Base-by-base conservation (phyloP, 345 rosid genomes). In the Melaleuca alternifolia region DNA sequence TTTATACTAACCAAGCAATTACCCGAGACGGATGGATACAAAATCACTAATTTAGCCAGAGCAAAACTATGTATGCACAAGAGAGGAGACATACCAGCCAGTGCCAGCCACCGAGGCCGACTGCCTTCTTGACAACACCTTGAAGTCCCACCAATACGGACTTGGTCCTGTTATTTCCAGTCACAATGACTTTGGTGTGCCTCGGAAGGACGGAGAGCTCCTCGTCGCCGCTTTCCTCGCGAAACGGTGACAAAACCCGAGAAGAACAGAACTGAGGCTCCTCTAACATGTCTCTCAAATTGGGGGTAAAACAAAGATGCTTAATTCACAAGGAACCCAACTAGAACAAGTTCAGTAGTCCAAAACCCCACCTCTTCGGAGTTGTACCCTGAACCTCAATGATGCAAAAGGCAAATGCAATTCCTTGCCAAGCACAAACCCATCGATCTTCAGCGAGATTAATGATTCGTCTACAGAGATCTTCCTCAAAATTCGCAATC, bases 31-130 rank as follows among this genome's bases (percentile, higher is more conserved):
- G 44, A 62, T 71, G 24, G 79, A 71, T 71, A 71, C 79, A 71
- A 10, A 71, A 71, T 9, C 24, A 33, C 48, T 33, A 71, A 71
- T 71, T 33, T 71, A 37, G 81, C 48, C 33, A 71, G 81, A 71
- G 48, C 81, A 71, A 71, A 71, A 20, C 81, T 18, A 37, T 10
- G 46, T 13, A 71, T 71, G 48, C 26, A 37, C n/a, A 48, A 56
- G 59, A 81, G 23, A 65, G 86, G 83, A 56, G 53, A 54, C 14
- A 53, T 93, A 94, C 96, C 95, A 94, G 95, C 96, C 96, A 94
- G 88, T 94, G 96, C 96, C 96, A 94, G 85, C 96, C 96, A 41
- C 96, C 96, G 21, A 94, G 95, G 20, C 96, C 96, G 44, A 94
- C 94, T 82, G 94, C 96, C 88, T 94, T 94, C 94, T 94, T 94